Base-by-base conservation (phyloP, 176 grass and related monocot species). In the Cymbopogon citratus region DNA sequence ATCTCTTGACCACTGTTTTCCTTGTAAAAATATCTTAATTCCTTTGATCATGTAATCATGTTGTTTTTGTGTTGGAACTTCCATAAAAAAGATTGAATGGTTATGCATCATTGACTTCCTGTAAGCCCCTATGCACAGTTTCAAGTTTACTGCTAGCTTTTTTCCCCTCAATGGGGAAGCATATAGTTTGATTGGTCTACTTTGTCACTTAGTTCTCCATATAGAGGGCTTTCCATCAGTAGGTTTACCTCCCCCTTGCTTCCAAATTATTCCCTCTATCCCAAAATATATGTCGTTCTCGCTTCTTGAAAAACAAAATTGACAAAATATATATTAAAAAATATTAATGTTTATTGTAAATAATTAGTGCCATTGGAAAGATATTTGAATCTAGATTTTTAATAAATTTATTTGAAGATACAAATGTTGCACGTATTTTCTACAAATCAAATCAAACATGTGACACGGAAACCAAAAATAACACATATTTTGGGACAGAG, bases 71-170 rank as follows among this genome's bases (percentile, higher is more conserved):
- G 9, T 60, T 25, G n/a, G 48, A 89, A 39, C 64, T 84, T 78
- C 12, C 21, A 84, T 26, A 31, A 56, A 45, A 45, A 81, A 67
- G 57, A 48, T 31, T 75, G 51, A 73, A 69, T 38, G 18, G 16
- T 73, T 40, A 49, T 80, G 75, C 36, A 70, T 40, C 54, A 49
- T 66, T 61, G 73, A 7, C 25, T 76, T 87, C 49, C 33, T 86
- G 19, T 59, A 60, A 75, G 80, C 36, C 45, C 34, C 45, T 21
- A 59, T 39, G 56, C 46, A 54, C 24, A 54, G 56, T 64, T 76
- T 63, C 25, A 27, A 62, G 45, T 28, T 69, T 18, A 33, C 19
- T 57, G 51, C 29, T 36, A 65, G 31, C 31, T 25, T 72, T 13
- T 57, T 80, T 74, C 34, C 8, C 34, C 8, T 33, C 60, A 81